Evolutionary conservation across 257 asterid species (phyloP).

Genomic region (Primulina eburnea): DNA sequence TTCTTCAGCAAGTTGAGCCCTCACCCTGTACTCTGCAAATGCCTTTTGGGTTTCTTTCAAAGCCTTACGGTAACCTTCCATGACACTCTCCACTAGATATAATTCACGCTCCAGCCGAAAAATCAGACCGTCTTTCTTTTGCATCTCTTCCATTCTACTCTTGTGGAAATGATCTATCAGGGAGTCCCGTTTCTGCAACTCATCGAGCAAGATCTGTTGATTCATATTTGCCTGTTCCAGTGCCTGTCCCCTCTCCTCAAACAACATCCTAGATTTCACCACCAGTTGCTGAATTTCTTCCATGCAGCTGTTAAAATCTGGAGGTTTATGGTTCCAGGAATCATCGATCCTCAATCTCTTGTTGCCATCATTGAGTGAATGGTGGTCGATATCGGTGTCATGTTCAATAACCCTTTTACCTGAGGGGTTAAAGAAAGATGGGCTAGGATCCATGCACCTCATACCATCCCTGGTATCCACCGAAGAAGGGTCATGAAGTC

Average conservation of each 20-base stretch:
- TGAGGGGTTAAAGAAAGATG: constrained; percentile 42
- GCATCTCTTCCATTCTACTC: constrained; percentile 49
- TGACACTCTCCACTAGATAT: constrained; percentile 50
- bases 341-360: constrained; percentile 65
- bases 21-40: constrained; percentile 63
- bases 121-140: constrained; percentile 51
- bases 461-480: constrained; percentile 40
- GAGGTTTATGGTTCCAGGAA: constrained; percentile 45
- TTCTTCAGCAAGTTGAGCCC: constrained; percentile 60
- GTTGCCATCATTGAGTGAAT: constrained; percentile 36
- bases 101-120: constrained; percentile 70
- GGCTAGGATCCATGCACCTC: constrained; percentile 34
- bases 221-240: constrained; percentile 32
- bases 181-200: constrained; percentile 65
- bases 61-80: constrained; percentile 71
- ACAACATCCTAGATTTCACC: constrained; percentile 32
- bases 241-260: constrained; percentile 20
- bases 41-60: constrained; percentile 58
- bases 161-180: constrained; percentile 51
- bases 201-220: constrained; percentile 55
- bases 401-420: constrained; percentile 70
- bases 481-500: constrained; percentile 42
- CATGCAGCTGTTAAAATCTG: constrained; percentile 36
- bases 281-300: constrained; percentile 51
- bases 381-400: constrained; percentile 39